Conservation (phyloP, 768 basidiomycete species). For the Kondoa malvinella region DNA sequence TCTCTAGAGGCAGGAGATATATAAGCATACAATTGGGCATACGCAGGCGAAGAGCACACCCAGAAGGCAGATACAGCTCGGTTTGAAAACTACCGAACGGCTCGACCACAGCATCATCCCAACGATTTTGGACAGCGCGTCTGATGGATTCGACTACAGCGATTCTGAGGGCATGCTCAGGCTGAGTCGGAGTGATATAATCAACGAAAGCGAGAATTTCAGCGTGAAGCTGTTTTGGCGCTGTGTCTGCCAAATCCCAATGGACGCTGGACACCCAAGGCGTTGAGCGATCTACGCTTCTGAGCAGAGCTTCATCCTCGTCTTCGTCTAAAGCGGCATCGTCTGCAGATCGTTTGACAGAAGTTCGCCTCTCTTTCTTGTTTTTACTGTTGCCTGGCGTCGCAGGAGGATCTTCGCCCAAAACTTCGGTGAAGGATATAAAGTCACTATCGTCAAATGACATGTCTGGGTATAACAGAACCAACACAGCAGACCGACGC, state of each 20-base stretch:
- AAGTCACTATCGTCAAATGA: slow-evolving; percentile 15
- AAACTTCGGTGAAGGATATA: slow-evolving; percentile 21
- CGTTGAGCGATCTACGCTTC: slow-evolving; percentile 14
- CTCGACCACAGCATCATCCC: slow-evolving; percentile 60
- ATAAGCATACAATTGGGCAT: slow-evolving; percentile 6
- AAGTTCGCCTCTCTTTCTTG: neutral
- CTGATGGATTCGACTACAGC: slow-evolving; percentile 55
- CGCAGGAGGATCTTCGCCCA: slow-evolving; percentile 6
- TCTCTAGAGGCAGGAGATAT: slow-evolving; percentile 41
- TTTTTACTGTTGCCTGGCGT: neutral
- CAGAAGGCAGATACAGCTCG: slow-evolving; percentile 76
- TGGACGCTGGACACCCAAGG: slow-evolving; percentile 59
- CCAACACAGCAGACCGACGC: neutral
- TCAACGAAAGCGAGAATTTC: slow-evolving; percentile 71
- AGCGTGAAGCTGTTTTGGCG: slow-evolving; percentile 69
- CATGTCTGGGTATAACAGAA: neutral
- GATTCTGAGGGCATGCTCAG: slow-evolving; percentile 69
- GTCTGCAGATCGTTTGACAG: slow-evolving; percentile 8
- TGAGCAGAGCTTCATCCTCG: slow-evolving; percentile 9
- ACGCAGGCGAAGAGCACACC: slow-evolving; percentile 42
- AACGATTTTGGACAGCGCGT: slow-evolving; percentile 45
- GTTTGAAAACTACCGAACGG: slow-evolving; percentile 91
- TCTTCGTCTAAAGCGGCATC: slow-evolving; percentile 1
- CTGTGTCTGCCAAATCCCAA: slow-evolving; percentile 56
- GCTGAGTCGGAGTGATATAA: slow-evolving; percentile 70